phyloP scores from a whole-genome alignment of 179 eudicot genomes.

The Beta macrorhiza region DNA sequence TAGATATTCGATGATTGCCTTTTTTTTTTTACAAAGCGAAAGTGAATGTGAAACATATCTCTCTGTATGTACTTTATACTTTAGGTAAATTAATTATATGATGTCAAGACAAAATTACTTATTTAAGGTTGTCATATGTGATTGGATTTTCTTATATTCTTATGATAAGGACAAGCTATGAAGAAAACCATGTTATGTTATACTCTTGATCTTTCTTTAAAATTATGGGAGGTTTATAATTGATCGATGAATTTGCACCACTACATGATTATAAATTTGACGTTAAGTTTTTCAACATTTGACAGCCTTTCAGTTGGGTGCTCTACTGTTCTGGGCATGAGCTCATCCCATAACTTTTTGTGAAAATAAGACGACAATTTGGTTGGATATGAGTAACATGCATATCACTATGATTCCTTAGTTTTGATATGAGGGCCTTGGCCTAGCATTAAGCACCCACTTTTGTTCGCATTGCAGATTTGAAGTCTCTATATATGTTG shows the following conservation, averaged over 20 bases:
- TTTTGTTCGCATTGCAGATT: constrained; percentile 12
- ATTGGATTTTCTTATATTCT: no score
- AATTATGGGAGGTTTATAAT: no score
- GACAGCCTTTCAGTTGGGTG: not conserved
- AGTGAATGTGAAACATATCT: no score
- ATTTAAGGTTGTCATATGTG: no score
- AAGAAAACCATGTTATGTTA: no score
- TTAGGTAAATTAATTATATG: no score
- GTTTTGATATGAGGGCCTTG: not conserved
- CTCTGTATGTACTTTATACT: no score
- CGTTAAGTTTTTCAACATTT: not conserved
- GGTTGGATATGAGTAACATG: not conserved
- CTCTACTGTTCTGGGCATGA: not conserved
- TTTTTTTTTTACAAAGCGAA: no score
- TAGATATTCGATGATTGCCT: no score
- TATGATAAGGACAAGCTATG: no score
- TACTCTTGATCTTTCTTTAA: no score
- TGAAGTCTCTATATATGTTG: not conserved
- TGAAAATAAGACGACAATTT: not conserved
- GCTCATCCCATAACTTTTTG: not conserved
- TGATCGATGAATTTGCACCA: not conserved
- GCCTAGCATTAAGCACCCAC: not conserved
- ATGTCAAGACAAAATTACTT: no score
- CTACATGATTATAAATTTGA: not conserved
- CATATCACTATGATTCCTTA: not conserved